These are phyloP conservation scores for Musa schizocarpa DNA, from an alignment of 176 grass and related monocot genomes.

Conservation along the genomic window DNA sequence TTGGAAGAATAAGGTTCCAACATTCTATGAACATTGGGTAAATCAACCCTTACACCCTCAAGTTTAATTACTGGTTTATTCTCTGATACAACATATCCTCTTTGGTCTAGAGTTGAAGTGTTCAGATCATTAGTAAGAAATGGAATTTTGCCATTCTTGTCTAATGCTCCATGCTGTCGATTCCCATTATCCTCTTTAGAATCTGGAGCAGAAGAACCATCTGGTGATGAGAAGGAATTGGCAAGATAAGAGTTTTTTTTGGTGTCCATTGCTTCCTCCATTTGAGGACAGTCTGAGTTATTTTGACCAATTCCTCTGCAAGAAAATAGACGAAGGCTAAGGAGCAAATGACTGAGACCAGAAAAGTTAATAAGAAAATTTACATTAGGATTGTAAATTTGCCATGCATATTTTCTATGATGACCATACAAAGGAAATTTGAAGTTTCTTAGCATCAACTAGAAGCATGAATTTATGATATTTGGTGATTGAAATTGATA, in stretches of 20 bases:
- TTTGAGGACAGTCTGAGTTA: not conserved
- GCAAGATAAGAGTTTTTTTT: not conserved
- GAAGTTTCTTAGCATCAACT: too few relatives aligned
- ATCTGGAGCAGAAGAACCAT: not conserved
- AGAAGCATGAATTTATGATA: too few relatives aligned
- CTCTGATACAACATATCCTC: not conserved
- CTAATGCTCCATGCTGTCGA: not conserved
- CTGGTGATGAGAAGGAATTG: not conserved
- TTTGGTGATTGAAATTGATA: too few relatives aligned
- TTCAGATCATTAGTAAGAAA: not conserved
- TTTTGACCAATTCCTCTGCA: not conserved
- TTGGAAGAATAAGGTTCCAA: not conserved
- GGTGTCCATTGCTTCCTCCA: not conserved
- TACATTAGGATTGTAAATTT: too few relatives aligned
- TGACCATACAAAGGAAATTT: too few relatives aligned
- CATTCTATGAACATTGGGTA: not conserved
- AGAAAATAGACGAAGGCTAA: not conserved
- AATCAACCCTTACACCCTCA: not conserved
- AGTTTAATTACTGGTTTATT: not conserved
- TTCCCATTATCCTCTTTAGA: not conserved
- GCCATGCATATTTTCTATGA: too few relatives aligned
- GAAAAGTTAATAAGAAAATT: not conserved
- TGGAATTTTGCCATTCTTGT: not conserved
- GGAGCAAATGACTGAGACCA: not conserved
- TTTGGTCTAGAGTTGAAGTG: not conserved